These are phyloP conservation scores for Pezicula neosporulosa DNA, from an alignment of 2,329 filamentous ascomycete genomes.

Conservation along the genomic window DNA sequence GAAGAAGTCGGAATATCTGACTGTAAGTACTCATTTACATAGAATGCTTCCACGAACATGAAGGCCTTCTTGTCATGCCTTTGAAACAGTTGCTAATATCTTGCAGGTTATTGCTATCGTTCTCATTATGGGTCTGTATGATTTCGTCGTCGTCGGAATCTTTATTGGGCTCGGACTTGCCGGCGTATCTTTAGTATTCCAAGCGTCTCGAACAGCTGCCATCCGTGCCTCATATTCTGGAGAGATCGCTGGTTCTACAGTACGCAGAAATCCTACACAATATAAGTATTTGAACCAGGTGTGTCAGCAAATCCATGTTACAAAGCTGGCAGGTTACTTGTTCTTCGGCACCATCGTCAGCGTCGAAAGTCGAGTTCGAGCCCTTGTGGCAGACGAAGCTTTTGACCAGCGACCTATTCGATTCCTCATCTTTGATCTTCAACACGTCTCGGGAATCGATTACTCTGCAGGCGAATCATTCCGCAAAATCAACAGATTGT, in stretches of 20 bases:
- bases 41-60: no score
- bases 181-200: constrained; percentile 85
- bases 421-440: constrained; percentile 85
- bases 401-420: constrained; percentile 79
- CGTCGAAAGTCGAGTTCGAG: constrained; percentile 84
- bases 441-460: constrained; percentile 86
- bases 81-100: constrained; percentile 17
- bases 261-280: constrained; percentile 85
- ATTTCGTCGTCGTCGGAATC: constrained; percentile 95
- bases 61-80: no score
- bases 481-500: constrained; percentile 81
- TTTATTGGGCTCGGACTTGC: constrained; percentile 88
- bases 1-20: constrained; percentile 82
- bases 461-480: constrained; percentile 97
- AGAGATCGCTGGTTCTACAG: constrained; percentile 85
- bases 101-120: constrained; percentile 76
- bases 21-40: constrained; percentile 45
- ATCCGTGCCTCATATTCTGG: constrained; percentile 89
- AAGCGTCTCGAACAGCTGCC: constrained; percentile 85
- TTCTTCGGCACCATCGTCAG: constrained; percentile 98
- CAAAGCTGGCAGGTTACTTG: constrained; percentile 91
- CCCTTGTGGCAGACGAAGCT: constrained; percentile 75
- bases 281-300: constrained; percentile 82
- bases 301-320: constrained; percentile 82
- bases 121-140: constrained; percentile 92